phyloP scores from a whole-genome alignment of 768 basidiomycete species.

The Coprinopsis sp. region DNA sequence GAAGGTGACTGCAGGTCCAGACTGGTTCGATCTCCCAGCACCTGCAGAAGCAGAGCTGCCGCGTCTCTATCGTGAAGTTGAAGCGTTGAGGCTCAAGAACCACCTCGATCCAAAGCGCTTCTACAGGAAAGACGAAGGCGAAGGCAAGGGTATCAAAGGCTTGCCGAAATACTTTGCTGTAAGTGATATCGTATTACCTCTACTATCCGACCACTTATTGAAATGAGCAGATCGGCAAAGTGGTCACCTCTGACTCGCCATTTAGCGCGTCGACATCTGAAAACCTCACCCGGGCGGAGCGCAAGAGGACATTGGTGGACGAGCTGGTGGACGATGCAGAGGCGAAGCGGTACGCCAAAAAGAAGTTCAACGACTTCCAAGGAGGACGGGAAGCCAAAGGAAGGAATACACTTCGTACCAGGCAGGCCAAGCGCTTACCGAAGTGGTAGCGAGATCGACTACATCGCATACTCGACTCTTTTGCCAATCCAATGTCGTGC shows the following conservation, averaged over 20 bases:
- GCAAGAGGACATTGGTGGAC: conserved; percentile 83
- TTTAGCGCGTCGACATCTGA: conserved; percentile 67
- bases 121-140: conserved; percentile 82
- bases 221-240: conserved; percentile 65
- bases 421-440: conserved; percentile 53
- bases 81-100: conserved; percentile 80
- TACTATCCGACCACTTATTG: conserved; percentile 6
- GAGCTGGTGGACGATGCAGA: conserved; percentile 88
- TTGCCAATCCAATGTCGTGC: no score
- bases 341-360: conserved; percentile 83
- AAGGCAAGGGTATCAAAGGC: conserved; percentile 79
- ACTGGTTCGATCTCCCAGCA: conserved; percentile 87
- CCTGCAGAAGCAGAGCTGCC: conserved; percentile 78
- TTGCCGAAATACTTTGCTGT: conserved; percentile 91
- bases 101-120: conserved; percentile 91
- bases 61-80: conserved; percentile 76
- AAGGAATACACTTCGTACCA: conserved; percentile 62
- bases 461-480: no score
- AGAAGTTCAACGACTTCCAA: conserved; percentile 82
- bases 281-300: conserved; percentile 62
- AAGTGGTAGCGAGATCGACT: conserved; percentile 56
- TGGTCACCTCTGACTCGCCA: conserved; percentile 64
- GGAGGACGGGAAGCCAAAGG: conserved; percentile 62
- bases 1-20: conserved; percentile 67
- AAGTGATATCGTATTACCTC: conserved; percentile 21